These are phyloP conservation scores for Citrus reticulata DNA, from an alignment of 345 rosid species.

Conservation along the genomic window DNA sequence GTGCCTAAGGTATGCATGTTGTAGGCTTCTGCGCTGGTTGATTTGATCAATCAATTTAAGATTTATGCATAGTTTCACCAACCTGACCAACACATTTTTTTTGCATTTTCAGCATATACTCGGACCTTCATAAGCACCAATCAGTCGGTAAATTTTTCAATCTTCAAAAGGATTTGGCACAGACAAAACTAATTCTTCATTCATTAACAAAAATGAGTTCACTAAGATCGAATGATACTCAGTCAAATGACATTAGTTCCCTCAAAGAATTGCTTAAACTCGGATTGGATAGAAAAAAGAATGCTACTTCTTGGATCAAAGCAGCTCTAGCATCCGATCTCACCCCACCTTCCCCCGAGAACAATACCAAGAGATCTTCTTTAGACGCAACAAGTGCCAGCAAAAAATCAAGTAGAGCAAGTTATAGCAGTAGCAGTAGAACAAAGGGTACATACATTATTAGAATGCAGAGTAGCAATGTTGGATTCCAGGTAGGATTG, in stretches of 20 bases:
- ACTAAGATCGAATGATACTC: slow-evolving; percentile 12
- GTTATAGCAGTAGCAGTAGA: slow-evolving; percentile 3
- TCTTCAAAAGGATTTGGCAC: slow-evolving; percentile 54
- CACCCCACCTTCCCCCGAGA: slow-evolving; percentile 17
- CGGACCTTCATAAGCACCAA: slow-evolving; percentile 51
- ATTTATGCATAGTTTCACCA: not conserved
- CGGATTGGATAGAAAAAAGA: slow-evolving; percentile 42
- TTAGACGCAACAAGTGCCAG: not conserved
- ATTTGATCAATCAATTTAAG: not conserved
- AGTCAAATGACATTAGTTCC: slow-evolving; percentile 9
- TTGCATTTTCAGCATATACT: slow-evolving; percentile 40
- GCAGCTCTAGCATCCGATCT: slow-evolving; percentile 63
- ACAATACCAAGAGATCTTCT: not conserved
- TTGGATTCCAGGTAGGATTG: slow-evolving; percentile 15
- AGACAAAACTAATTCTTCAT: slow-evolving; percentile 39
- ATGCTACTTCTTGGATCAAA: slow-evolving; percentile 53
- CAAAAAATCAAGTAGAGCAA: slow-evolving; percentile 4
- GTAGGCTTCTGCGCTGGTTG: not conserved
- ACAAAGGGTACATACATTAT: slow-evolving; percentile 15
- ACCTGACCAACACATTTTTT: not conserved
- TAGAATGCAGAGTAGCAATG: slow-evolving; percentile 20
- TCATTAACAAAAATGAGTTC: slow-evolving; percentile 24
- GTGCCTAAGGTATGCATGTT: slow-evolving; percentile 46
- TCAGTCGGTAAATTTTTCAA: slow-evolving; percentile 45
- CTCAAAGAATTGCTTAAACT: slow-evolving; percentile 26